Evolutionary conservation across 108 stramenopile genomes (phyloP), one percentile per base, ranked within the genome.

Genomic region (Skeletonema grethae): DNA sequence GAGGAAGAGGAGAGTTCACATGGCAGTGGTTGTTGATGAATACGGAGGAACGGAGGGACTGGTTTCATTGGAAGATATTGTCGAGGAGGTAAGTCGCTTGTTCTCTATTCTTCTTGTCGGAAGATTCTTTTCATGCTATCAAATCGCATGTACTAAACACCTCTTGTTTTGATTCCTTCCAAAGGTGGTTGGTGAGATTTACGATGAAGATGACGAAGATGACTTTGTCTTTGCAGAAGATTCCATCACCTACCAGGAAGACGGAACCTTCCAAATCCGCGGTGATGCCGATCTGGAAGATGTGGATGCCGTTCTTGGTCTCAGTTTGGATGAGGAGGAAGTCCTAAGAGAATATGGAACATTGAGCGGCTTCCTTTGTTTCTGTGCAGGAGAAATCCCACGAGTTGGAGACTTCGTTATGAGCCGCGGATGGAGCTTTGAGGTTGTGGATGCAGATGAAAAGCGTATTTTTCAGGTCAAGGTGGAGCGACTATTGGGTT

Each of bases 11-110:
- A 86, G 98, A 16, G 86, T 97, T 13, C 98, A 98, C 71, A 92
- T 98, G 92, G 98, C 98, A 6, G 90, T 98, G 75, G 98, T 98
- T 20, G 98, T 98, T 7, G 98, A 98, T 65, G 98, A 98, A 84
- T 97, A 91, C 73, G 98, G 98, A 29, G 98, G 98, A 31, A 98
- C 98, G 0, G 97, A 95, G 63, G 98, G 98, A n/a, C 64, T 98
- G 58, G 96, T 98, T 8, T 96, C 96, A 5, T 73, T 98, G 24
- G 98, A 98, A 82, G 96, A 97, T 81, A 96, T 97, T 65, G 87
- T 97, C 18, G 98, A 98, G 82, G 96, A 96, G 85, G 95, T 95
- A 89, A 82, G 95, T 88, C 80, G 50, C 24, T 16, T 53, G 31
- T 30, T 48, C 4, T 4, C 4, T 31, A 31, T 34, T 34, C 32